Conservation (phyloP, 768 basidiomycete species). For the Lanmaoa rubissima region DNA sequence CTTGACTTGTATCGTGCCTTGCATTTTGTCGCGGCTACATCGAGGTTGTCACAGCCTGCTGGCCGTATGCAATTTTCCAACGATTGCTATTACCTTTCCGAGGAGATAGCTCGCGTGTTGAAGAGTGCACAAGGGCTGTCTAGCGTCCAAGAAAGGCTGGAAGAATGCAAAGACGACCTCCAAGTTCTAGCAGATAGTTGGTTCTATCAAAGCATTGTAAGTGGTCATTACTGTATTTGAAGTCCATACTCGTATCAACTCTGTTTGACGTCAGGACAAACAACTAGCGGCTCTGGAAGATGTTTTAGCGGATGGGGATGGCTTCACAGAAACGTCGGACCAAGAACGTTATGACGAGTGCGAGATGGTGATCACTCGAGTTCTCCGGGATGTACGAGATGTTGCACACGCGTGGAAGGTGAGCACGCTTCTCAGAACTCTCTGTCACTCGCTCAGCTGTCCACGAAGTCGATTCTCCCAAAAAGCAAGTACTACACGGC, state of each 20-base stretch:
- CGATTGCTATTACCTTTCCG: conserved; percentile 68
- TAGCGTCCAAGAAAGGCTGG: conserved; percentile 44
- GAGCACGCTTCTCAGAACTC: conserved; percentile 11
- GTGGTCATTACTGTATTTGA: conserved; percentile 24
- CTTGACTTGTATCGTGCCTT: conserved; percentile 81
- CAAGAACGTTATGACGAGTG: conserved; percentile 77
- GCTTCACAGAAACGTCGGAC: conserved; percentile 67
- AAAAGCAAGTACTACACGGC: conserved; percentile 70
- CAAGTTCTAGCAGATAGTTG: conserved; percentile 61
- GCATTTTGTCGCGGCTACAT: conserved; percentile 60
- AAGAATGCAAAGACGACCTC: conserved; percentile 51
- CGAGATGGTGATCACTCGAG: conserved; percentile 62
- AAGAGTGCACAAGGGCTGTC: conserved; percentile 28
- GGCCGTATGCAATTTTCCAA: conserved; percentile 76
- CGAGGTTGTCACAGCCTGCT: conserved; percentile 49
- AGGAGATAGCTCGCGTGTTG: conserved; percentile 38
- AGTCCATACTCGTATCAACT: not conserved
- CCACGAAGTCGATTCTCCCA: conserved; percentile 58
- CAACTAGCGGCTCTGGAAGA: conserved; percentile 32
- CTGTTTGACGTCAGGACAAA: conserved; percentile 18
- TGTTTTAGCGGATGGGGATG: conserved; percentile 52
- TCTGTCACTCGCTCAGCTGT: not conserved
- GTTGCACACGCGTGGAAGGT: conserved; percentile 76
- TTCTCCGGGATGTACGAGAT: conserved; percentile 60
- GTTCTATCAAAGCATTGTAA: conserved; percentile 69